These are phyloP conservation scores for Russula sp. DNA, from an alignment of 768 basidiomycete species.

Conservation along the genomic window DNA sequence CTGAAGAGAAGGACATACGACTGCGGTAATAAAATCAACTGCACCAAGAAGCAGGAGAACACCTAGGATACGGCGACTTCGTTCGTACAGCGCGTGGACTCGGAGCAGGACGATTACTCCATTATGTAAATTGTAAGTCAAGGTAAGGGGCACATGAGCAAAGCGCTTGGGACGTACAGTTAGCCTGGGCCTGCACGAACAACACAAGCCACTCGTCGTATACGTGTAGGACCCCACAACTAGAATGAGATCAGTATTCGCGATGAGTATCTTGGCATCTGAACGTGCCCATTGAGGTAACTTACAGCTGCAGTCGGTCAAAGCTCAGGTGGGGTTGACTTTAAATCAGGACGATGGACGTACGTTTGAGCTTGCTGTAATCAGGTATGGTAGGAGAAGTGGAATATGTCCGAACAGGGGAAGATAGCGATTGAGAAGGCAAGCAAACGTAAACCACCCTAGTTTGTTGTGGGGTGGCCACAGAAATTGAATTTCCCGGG, in stretches of 20 bases:
- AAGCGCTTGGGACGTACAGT: not conserved
- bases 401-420: constrained; percentile 33
- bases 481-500: constrained; percentile 35
- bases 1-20: not conserved
- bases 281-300: not conserved
- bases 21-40: not conserved
- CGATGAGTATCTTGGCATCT: not conserved
- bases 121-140: not conserved
- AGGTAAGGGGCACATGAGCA: too few relatives aligned
- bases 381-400: constrained; percentile 23
- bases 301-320: constrained; percentile 1
- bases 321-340: not conserved
- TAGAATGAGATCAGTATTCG: not conserved
- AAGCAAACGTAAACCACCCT: constrained; percentile 35
- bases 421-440: constrained; percentile 45
- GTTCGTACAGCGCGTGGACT: constrained; percentile 8
- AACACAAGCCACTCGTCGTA: constrained; percentile 2
- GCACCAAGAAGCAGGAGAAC: not conserved
- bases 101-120: constrained; percentile 1
- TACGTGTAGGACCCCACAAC: constrained; percentile 1
- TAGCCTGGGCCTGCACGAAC: not conserved
- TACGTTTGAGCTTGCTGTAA: not conserved
- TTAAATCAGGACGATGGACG: not conserved
- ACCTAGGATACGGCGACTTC: not conserved
- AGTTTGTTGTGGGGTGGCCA: constrained; percentile 36